Base-by-base conservation (phyloP, 108 stramenopile genomes). In the Heterococcus sp. region DNA sequence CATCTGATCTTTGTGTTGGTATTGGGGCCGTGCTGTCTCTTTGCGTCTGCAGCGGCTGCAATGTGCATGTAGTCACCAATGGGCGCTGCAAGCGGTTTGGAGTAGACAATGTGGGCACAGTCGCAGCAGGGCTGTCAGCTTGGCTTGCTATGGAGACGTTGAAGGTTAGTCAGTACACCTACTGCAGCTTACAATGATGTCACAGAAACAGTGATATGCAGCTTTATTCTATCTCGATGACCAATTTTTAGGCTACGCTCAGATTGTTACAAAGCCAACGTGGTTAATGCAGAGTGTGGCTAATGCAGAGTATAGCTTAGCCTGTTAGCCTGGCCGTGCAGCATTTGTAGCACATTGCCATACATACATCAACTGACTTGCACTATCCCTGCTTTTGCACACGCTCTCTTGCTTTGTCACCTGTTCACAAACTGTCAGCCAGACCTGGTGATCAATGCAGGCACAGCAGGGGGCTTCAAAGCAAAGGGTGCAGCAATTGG, bases 81-180 rank as follows among this genome's bases (percentile, higher is more conserved):
- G 97, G 97, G 31, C 95, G 93, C 71, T 93, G 93, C 75, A 28
- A 38, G 35, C 90, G 86, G 30, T 95, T 93, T 5, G 92, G 92
- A 14, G 94, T 94, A 1, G 95, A 96, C 88, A 93, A 96, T 81
- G 92, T 93, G 32, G 97, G 97, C 27, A 98, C 97, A 0, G 93
- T 94, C 2, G 89, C 94, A 1, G 94, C 95, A 0, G 85, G 90
- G 0, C 65, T 96, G 33, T 90, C 90, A 1, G 90, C 94, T 11
- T 93, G 90, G 77, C 75, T 95, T 37, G 91, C 94, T 8, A 64
- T 72, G 27, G 32, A 73, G 14, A 28, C n/a, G 75, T 66, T 65
- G n/a, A 69, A 69, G 68, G 31, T 21, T 31, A 3, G 64, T 27
- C 75, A 75, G 14, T 66, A 66, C 68, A 4, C 65, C 27, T 68